Base-by-base conservation (phyloP, 352 stramenopile genomes). In the Pythium graminicola region DNA sequence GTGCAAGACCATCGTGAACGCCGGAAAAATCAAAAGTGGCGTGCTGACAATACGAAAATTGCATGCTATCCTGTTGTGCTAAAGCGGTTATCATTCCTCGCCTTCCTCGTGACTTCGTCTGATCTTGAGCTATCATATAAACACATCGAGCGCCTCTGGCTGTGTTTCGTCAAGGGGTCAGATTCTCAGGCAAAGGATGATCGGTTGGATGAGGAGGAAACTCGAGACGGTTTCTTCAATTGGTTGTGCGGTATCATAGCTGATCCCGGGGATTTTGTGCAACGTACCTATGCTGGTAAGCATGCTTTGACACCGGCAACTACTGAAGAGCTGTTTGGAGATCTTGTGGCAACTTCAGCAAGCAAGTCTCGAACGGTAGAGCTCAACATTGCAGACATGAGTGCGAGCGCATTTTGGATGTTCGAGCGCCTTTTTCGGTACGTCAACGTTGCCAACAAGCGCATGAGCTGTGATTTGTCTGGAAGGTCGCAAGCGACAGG, bases 161-260 rank as follows among this genome's bases (percentile, higher is more conserved):
- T 44, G 1, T 88, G 72, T 38, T 88, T 89, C 36, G 68, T 50
- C n/a, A 45, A 49, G 13, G 6, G 23, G 36, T 40, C 22, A 32
- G 33, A 35, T 1, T 27, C 26, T 8, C 28, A 14, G 16, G 26
- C 1, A 52, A 43, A 22, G 32, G 49, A 20, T 3, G 39, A 48
- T 4, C 9, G 16, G 23, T 14, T 24, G 9, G 20, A 32, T 14
- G 24, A 33, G 28, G n/a, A 14, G 4, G n/a, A 50, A 16, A 19
- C 45, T 8, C 24, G 39, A 40, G 58, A 86, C 13, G 60, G 80
- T 10, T 92, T 91, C 49, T 94, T 89, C 63, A 57, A 73, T 24
- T 94, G 83, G 83, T 69, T 94, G 39, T 67, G 64, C 9, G 63
- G 50, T 16, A 70, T 91, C 19, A 68, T 92, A 16, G 73, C 80